phyloP scores from a whole-genome alignment of 768 basidiomycete genomes.

The Kwoniella mangroviensis region DNA sequence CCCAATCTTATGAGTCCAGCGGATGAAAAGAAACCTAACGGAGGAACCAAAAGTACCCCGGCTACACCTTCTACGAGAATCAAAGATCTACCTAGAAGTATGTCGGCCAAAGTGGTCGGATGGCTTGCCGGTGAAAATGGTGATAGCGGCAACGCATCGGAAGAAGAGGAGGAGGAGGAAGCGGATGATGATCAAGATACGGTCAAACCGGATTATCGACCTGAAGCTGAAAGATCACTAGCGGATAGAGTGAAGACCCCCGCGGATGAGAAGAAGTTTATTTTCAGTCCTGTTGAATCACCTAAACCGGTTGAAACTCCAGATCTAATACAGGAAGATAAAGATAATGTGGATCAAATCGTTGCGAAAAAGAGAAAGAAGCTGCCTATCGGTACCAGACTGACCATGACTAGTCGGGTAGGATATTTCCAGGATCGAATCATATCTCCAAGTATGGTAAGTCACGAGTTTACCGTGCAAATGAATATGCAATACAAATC shows the following conservation, averaged over 20 bases:
- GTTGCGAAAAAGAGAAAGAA: constrained; percentile 59
- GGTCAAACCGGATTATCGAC: constrained; percentile 45
- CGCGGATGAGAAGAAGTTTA: constrained; percentile 50
- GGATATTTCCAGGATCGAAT: constrained; percentile 93
- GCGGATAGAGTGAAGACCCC: constrained; percentile 66
- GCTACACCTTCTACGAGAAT: constrained; percentile 28
- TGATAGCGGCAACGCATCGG: constrained; percentile 22
- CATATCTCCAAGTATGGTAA: constrained; percentile 92
- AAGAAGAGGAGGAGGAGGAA: constrained; percentile 60
- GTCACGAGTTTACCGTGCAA: constrained; percentile 52
- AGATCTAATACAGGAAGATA: neutral
- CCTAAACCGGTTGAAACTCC: constrained; percentile 11
- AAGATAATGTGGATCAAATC: constrained; percentile 59
- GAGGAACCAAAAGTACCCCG: constrained; percentile 16
- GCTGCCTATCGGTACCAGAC: constrained; percentile 75
- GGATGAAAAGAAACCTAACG: constrained; percentile 20
- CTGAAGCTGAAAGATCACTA: constrained; percentile 76
- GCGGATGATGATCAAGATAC: constrained; percentile 65
- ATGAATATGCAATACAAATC: no score
- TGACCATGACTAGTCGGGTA: constrained; percentile 94
- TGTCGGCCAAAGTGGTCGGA: constrained; percentile 45
- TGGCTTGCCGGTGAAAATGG: constrained; percentile 32
- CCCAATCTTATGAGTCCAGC: constrained; percentile 31
- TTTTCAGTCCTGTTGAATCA: constrained; percentile 8
- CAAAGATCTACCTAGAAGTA: constrained; percentile 33